phyloP scores from a whole-genome alignment of 139 green algal genomes.

The Chlamydomonas applanata region DNA sequence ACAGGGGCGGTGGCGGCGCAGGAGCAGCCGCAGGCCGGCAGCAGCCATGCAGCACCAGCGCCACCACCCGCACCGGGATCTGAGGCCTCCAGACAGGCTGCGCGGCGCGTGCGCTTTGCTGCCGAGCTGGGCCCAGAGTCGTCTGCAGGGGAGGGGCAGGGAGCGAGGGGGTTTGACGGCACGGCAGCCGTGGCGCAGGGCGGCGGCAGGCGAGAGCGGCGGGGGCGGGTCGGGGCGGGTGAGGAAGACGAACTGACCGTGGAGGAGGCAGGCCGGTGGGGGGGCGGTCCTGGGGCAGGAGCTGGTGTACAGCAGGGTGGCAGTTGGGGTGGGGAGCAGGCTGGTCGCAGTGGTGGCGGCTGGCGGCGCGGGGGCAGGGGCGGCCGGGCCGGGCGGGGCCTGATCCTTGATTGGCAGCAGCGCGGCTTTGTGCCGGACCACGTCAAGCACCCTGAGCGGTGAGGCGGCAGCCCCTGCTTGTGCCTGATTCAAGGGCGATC shows the following conservation, averaged over 20 bases:
- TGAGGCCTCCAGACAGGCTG: too few species aligned
- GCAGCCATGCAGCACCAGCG: too few species aligned
- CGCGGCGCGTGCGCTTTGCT: too few species aligned
- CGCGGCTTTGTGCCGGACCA: constrained; percentile 5
- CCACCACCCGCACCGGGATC: too few species aligned
- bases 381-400: background rate
- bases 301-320: background rate
- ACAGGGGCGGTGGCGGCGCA: too few species aligned
- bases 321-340: background rate
- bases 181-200: background rate
- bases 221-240: background rate
- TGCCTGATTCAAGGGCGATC: background rate
- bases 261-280: too few species aligned
- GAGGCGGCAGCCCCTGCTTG: background rate
- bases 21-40: too few species aligned
- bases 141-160: too few species aligned
- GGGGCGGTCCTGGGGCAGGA: background rate
- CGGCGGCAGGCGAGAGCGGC: background rate
- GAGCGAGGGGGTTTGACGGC: too few species aligned
- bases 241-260: too few species aligned
- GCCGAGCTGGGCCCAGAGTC: too few species aligned
- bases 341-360: background rate
- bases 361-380: background rate
- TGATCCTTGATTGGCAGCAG: constrained; percentile 1
- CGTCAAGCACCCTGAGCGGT: constrained; percentile 10